Evolutionary conservation across 2,329 filamentous ascomycete genomes (phyloP).

Genomic region (Pezicula carpinea): DNA sequence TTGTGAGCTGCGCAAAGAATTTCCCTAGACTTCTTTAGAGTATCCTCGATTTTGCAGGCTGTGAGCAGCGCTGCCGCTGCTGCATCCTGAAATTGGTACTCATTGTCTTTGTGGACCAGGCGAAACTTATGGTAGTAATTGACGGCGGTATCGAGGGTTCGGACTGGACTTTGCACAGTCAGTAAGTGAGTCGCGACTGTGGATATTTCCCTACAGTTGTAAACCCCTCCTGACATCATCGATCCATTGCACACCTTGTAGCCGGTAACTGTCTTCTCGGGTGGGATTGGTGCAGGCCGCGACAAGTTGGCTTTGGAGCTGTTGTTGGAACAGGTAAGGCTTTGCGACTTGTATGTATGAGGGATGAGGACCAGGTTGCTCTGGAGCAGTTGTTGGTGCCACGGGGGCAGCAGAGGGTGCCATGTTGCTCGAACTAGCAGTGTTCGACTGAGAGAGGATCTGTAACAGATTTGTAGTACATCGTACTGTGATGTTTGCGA

Average conservation of each 20-base stretch:
- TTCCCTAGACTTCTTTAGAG: conserved; percentile 91
- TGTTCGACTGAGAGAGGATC: not conserved
- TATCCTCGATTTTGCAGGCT: conserved; percentile 97
- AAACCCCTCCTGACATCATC: conserved; percentile 76
- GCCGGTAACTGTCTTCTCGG: conserved; percentile 72
- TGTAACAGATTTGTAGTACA: not conserved
- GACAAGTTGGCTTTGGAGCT: conserved; percentile 67
- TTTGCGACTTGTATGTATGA: conserved; percentile 35
- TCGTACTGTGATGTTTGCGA: too few species aligned
- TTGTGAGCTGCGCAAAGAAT: conserved; percentile 90
- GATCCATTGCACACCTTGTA: conserved; percentile 86
- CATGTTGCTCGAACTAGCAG: conserved; percentile 7
- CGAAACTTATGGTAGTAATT: conserved; percentile 94
- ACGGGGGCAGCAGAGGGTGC: conserved; percentile 13
- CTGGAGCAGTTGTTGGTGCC: conserved; percentile 2
- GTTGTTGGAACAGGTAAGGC: conserved; percentile 79
- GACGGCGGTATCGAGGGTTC: conserved; percentile 87
- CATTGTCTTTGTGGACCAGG: conserved; percentile 75
- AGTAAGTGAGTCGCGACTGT: conserved; percentile 2
- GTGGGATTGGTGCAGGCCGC: conserved; percentile 68
- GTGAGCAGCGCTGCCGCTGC: conserved; percentile 85
- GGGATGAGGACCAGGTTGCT: conserved; percentile 23
- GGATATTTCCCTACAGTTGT: conserved; percentile 59
- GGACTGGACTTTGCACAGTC: conserved; percentile 60
- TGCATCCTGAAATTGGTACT: conserved; percentile 83